Evolutionary conservation across 768 basidiomycete species (phyloP), one percentile per base, ranked within the genome.

Genomic region (Mycena rosella): DNA sequence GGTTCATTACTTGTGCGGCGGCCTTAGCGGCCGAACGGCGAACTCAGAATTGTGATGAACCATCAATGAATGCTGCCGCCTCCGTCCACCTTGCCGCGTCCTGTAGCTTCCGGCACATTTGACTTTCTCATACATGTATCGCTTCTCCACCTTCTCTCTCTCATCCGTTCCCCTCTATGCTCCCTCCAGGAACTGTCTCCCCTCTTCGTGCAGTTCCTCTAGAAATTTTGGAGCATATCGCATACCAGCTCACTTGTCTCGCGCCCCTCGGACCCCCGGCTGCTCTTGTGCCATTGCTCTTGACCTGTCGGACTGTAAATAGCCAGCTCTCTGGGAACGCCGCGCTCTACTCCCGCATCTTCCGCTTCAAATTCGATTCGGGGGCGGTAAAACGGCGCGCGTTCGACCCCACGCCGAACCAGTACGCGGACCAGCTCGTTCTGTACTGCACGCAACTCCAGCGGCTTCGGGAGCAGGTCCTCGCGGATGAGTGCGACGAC

Each of bases 311-410:
- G 3, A 62, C 74, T 51, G 71, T 91, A 22, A 61, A 87, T 72
- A 13, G 54, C 34, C 57, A 71, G 0, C 83, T 91, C 70, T 59
- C 34, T 6, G 54, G 54, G 26, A 76, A 80, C 54, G 75, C 76
- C 9, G 63, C 78, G 24, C 84, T 93, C 59, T 87, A 85, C 68
- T 82, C 87, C 0, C 77, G 80, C 34, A 83, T 93, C 9, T 92
- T 88, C 73, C 79, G 79, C 17, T 62, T 75, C 74, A 85, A 82
- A 73, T 93, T 92, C 79, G 91, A 93, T 75, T 56, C 69, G 2
- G 76, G 77, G 27, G 87, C 91, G 0, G 79, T 87, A 47, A 34
- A 67, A 1, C 85, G 92, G 26, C 83, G 93, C 47, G 78, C 78
- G 4, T 83, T 90, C 63, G 75, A 78, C 18, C 78, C 81, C 0